phyloP scores from a whole-genome alignment of 2,329 filamentous ascomycete genomes.

The Coniochaeta hoffmannii region DNA sequence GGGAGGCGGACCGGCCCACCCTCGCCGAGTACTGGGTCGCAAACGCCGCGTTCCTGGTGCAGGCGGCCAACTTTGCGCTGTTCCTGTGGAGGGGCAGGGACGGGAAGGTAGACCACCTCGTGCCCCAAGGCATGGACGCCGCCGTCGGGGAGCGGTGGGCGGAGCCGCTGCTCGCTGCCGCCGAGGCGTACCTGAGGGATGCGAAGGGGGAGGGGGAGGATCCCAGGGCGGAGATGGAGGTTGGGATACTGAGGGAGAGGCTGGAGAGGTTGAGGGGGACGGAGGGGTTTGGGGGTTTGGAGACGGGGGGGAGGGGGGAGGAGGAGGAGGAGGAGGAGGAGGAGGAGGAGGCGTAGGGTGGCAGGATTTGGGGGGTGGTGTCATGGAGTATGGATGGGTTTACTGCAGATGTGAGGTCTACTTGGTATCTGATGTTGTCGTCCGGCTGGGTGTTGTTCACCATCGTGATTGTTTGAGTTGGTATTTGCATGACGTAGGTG shows the following conservation, averaged over 20 bases:
- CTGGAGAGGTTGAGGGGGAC: conserved; percentile 10
- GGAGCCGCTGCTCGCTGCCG: conserved; percentile 40
- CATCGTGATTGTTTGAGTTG: too few relatives aligned
- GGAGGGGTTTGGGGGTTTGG: conserved; percentile 7
- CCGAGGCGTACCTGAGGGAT: conserved; percentile 16
- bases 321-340: neutral
- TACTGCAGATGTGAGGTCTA: too few relatives aligned
- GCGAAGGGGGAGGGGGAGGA: conserved; percentile 3
- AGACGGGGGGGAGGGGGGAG: neutral
- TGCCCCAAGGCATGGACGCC: conserved; percentile 48
- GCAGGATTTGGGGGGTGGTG: neutral
- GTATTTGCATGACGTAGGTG: too few relatives aligned
- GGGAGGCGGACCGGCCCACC: conserved; percentile 30
- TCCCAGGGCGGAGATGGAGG: conserved; percentile 8
- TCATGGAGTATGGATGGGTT: neutral
- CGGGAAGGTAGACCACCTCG: conserved; percentile 33
- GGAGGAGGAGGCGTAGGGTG: too few relatives aligned
- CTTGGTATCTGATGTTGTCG: too few relatives aligned
- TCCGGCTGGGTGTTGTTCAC: too few relatives aligned
- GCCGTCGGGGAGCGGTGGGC: conserved; percentile 53
- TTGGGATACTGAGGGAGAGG: conserved; percentile 15
- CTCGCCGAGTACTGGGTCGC: conserved; percentile 44
- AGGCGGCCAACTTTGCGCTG: conserved; percentile 53
- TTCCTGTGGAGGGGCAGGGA: conserved; percentile 44
- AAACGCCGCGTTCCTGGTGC: conserved; percentile 47